Evolutionary conservation across 176 grass and related monocot genomes (phyloP), one percentile per base, ranked within the genome.

Genomic region (Aegilops sharonensis): DNA sequence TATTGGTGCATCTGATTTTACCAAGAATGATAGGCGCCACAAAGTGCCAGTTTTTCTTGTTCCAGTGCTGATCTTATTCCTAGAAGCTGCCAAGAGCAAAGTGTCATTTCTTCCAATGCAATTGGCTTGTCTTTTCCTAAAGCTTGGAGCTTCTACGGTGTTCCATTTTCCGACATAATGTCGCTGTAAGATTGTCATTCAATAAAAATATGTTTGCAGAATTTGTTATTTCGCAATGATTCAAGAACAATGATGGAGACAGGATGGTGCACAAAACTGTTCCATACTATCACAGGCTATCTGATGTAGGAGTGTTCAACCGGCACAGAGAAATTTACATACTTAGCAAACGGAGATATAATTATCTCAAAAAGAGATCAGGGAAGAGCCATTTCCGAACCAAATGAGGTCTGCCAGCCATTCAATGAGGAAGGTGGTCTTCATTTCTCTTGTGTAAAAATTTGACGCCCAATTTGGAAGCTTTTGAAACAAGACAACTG

Each of bases 61-160:
- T n/a, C 54, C 47, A 30, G 11, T 29, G 13, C 8, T 24, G 48
- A 61, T 50, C 24, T 50, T 48, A 12, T 34, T 31, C 59, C 27
- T 87, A 79, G 2, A 84, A 80, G 60, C 20, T 84, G 12, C 65
- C 80, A 68, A 47, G 7, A 47, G 43, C 27, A 80, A 56, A 75
- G 36, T 35, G 43, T 20, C 80, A 66, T 87, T 65, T 40, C 20
- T 75, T 83, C 25, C 84, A 67, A 90, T 74, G 74, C 25, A 66
- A 35, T 39, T 60, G 18, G 20, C 72, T 90, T 87, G 73, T 74
- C 17, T 59, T 8, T 59, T 59, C 7, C 80, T 72, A 48, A 73
- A 73, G 18, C 78, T 73, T 25, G 43, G 30, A 77, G 21, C 32
- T 79, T 90, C 84, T 64, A 72, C 40, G 37, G 21, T 71, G 5